phyloP scores from a whole-genome alignment of 2,329 filamentous ascomycete genomes.

The Claviceps maximensis region DNA sequence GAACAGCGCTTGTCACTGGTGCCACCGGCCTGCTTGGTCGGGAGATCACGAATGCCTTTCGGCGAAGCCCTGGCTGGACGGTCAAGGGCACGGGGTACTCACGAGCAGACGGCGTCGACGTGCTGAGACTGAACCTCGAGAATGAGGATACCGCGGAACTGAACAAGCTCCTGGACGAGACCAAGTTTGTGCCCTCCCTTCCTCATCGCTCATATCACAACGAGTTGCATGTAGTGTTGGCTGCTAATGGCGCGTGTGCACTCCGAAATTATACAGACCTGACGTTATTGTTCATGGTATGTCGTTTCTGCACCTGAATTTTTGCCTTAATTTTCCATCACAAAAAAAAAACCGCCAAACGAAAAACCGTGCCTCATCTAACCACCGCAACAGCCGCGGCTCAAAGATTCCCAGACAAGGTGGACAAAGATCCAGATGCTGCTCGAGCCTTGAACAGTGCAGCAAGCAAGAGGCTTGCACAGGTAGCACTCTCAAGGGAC shows the following conservation, averaged over 20 bases:
- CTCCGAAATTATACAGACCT: constrained; percentile 36
- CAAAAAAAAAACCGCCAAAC: neutral
- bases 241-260: neutral
- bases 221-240: neutral
- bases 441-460: constrained; percentile 63
- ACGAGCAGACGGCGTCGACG: constrained; percentile 55
- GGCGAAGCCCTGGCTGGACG: constrained; percentile 41
- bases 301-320: neutral
- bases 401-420: constrained; percentile 78
- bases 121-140: constrained; percentile 46
- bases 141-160: constrained; percentile 28
- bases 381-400: constrained; percentile 50
- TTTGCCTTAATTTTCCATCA: neutral
- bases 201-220: no score
- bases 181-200: constrained; percentile 31
- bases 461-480: constrained; percentile 53
- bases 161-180: constrained; percentile 34
- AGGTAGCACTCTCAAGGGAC: constrained; percentile 46
- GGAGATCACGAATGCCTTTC: constrained; percentile 61
- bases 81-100: constrained; percentile 62
- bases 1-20: constrained; percentile 62
- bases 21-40: constrained; percentile 75
- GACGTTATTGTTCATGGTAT: constrained; percentile 70
- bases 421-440: constrained; percentile 63
- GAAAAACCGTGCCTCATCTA: neutral